These are phyloP conservation scores for Penicillium cinerascens DNA, from an alignment of 495 filamentous ascomycete species.

Conservation along the genomic window DNA sequence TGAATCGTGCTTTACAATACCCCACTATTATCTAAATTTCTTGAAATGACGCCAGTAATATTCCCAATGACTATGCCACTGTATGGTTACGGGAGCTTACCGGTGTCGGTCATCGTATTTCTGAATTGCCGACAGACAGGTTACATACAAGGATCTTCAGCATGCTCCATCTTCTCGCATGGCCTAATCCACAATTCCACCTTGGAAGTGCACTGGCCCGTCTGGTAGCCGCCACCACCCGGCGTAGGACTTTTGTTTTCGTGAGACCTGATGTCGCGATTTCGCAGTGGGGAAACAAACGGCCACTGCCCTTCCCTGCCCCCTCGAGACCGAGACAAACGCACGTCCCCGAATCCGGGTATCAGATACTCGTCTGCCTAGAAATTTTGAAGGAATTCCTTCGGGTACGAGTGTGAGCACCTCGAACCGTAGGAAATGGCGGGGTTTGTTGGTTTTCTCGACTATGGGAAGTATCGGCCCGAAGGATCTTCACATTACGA, in stretches of 20 bases:
- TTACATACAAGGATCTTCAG: constrained; percentile 10
- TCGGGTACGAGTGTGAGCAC: too few relatives aligned
- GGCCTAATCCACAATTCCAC: constrained; percentile 4
- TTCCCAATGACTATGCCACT: not conserved
- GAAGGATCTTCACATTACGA: not conserved
- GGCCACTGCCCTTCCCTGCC: not conserved
- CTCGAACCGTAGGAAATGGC: not conserved
- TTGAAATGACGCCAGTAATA: too few relatives aligned
- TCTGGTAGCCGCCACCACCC: not conserved
- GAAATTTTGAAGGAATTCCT: too few relatives aligned
- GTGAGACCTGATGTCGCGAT: not conserved
- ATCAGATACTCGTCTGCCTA: too few relatives aligned
- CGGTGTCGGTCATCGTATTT: constrained; percentile 13
- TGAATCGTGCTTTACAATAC: too few relatives aligned
- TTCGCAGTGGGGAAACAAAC: not conserved
- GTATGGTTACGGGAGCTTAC: constrained; percentile 6
- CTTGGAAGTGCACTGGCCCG: constrained; percentile 1
- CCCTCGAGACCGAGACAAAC: not conserved
- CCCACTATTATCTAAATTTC: too few relatives aligned
- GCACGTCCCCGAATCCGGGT: too few relatives aligned
- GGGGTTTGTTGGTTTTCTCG: not conserved
- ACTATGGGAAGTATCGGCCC: not conserved
- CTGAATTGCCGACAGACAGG: not conserved
- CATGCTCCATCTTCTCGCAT: constrained; percentile 9
- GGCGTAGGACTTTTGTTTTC: not conserved